Evolutionary conservation across 2,329 filamentous ascomycete genomes (phyloP).

Genomic region (Alternaria sp.): DNA sequence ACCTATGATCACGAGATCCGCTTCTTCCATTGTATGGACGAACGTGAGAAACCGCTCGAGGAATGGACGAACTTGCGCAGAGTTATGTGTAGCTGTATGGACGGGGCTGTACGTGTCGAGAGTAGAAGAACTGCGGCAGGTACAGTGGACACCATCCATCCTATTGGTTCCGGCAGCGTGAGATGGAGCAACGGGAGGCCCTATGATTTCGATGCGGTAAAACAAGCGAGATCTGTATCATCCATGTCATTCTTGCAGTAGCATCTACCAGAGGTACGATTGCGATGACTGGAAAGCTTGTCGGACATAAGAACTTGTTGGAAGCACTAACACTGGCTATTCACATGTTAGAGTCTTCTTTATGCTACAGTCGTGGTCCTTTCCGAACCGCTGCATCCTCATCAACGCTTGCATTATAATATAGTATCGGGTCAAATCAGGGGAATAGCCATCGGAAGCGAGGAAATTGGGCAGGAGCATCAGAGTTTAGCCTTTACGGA

Average conservation of each 20-base stretch:
- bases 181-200: not conserved
- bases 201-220: not conserved
- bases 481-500: slow-evolving; percentile 40
- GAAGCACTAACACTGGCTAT: not conserved
- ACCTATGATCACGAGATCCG: slow-evolving; percentile 17
- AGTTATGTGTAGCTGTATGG: not conserved
- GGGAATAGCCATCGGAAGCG: not conserved
- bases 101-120: not conserved
- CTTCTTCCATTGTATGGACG: slow-evolving; percentile 8
- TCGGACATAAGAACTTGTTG: not conserved
- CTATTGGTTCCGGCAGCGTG: not conserved
- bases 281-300: not conserved
- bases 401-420: not conserved
- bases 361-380: not conserved
- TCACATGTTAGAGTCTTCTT: not conserved
- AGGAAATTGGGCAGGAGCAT: not conserved
- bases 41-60: not conserved
- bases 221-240: slow-evolving; percentile 3
- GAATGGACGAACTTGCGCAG: not conserved
- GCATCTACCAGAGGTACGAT: not conserved
- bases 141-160: not conserved
- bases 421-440: not conserved
- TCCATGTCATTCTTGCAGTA: not conserved
- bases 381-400: not conserved
- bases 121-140: not conserved